Conservation (phyloP, 176 grass and related monocot species). For the Panicum miliaceum region DNA sequence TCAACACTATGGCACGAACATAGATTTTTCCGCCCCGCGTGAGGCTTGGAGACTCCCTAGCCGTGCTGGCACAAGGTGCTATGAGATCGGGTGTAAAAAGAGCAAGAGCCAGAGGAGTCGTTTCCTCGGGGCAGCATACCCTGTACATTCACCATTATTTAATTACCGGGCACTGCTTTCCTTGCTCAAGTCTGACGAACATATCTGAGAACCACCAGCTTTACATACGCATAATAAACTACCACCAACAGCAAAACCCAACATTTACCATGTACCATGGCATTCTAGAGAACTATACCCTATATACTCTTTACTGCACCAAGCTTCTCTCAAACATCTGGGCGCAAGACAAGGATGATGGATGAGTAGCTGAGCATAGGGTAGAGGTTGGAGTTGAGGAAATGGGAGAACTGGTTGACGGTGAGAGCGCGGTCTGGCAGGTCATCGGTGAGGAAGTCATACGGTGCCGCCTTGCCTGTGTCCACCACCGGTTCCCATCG, state of each 20-base stretch:
- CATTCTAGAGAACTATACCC: background rate
- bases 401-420: conserved; percentile 59
- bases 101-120: too few relatives aligned
- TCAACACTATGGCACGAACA: too few relatives aligned
- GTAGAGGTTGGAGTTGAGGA: conserved; percentile 79
- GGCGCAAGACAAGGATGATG: conserved; percentile 60
- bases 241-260: background rate
- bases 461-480: conserved; percentile 74
- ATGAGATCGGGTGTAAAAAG: too few relatives aligned
- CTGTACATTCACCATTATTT: background rate
- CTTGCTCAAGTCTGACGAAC: background rate
- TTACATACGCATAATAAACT: conserved; percentile 26
- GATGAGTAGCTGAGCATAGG: conserved; percentile 94
- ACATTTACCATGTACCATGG: background rate
- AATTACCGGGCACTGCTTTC: background rate
- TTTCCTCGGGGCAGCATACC: too few relatives aligned
- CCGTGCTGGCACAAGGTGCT: too few relatives aligned
- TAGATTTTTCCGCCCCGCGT: too few relatives aligned
- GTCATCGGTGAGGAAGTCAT: conserved; percentile 82
- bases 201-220: conserved; percentile 5
- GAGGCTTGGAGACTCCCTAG: too few relatives aligned
- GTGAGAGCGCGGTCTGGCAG: conserved; percentile 44
- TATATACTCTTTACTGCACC: background rate
- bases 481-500: conserved; percentile 83
- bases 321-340: conserved; percentile 44